A percentile compares a stretch with the other conserved stretches of the same genome.
These are phyloP conservation scores for Taphrina communis DNA, from an alignment of 1,139 yeast species.

Conservation along the genomic window DNA sequence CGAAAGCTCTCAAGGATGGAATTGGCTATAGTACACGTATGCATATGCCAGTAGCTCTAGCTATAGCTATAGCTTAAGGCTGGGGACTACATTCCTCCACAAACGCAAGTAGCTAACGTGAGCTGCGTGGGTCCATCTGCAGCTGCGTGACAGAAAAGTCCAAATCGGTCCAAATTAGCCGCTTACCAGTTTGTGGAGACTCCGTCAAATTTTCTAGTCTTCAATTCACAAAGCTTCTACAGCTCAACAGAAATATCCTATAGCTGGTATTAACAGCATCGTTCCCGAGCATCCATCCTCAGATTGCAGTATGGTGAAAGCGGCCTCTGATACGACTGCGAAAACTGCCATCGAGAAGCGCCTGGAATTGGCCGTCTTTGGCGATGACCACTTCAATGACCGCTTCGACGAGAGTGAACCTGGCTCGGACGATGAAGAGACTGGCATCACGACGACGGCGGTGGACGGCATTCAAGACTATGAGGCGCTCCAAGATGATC, in stretches of 20 bases:
- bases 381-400: constrained; percentile 80
- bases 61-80: too few relatives aligned
- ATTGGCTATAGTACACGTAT: too few relatives aligned
- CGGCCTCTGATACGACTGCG: background rate
- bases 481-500: constrained; percentile 50
- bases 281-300: background rate
- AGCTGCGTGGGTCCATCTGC: background rate
- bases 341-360: constrained; percentile 65
- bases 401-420: constrained; percentile 56
- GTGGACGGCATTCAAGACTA: constrained; percentile 52
- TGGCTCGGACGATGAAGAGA: constrained; percentile 49
- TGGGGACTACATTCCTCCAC: too few relatives aligned
- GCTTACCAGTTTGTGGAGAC: constrained; percentile 9
- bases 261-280: too few relatives aligned
- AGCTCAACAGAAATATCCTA: too few relatives aligned
- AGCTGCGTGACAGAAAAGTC: background rate
- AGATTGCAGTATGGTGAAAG: background rate
- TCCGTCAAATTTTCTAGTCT: constrained; percentile 9
- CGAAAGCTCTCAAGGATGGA: too few relatives aligned
- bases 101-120: too few relatives aligned
- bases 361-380: constrained; percentile 85
- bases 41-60: too few relatives aligned
- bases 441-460: constrained; percentile 36
- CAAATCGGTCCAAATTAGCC: background rate
- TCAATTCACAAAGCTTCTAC: background rate